phyloP scores from a whole-genome alignment of 495 filamentous ascomycete species.

The Collariella sp. region DNA sequence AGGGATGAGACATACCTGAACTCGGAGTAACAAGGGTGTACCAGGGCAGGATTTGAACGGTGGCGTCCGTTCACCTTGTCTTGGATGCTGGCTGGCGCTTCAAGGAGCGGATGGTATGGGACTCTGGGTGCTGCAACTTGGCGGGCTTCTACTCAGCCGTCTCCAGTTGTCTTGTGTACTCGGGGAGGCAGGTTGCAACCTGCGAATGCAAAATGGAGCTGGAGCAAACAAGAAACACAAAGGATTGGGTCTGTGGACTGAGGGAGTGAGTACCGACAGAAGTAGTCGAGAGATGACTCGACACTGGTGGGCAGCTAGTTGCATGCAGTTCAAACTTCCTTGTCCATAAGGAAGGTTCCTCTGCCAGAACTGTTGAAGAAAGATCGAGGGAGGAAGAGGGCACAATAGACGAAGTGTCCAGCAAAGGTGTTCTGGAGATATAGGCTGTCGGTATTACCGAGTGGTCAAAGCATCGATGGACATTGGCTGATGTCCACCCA shows the following conservation, averaged over 20 bases:
- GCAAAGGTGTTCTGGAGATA: conserved; percentile 6
- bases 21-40: neutral
- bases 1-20: conserved; percentile 8
- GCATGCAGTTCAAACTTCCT: neutral
- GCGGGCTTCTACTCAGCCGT: neutral
- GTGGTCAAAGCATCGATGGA: neutral
- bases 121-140: no score
- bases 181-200: neutral
- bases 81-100: no score
- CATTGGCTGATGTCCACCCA: neutral
- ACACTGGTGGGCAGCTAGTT: no score
- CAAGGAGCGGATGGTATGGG: no score
- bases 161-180: neutral
- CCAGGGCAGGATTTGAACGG: neutral
- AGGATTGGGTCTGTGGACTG: neutral
- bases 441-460: neutral
- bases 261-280: neutral
- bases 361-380: neutral
- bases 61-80: neutral
- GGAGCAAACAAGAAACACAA: neutral
- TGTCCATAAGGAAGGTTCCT: neutral
- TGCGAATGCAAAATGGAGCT: neutral
- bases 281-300: neutral
- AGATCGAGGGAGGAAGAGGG: neutral
- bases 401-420: neutral